A percentile compares a stretch with the other conserved stretches of the same genome.
Conservation (phyloP, 345 rosid genomes). For the Eucalyptus cloeziana region DNA sequence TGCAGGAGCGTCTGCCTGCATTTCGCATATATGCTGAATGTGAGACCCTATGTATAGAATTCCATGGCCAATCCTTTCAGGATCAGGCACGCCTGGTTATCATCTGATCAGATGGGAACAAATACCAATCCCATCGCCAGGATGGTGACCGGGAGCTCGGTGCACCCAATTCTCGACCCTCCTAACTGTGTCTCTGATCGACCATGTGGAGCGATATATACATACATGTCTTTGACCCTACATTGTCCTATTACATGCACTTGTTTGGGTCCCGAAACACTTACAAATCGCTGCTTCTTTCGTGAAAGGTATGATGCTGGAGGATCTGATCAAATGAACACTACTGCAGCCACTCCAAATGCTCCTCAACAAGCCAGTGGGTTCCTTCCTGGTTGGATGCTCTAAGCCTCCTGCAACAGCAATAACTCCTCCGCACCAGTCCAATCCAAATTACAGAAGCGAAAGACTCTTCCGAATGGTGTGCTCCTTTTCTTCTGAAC, state of each 20-base stretch:
- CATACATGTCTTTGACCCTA: not conserved
- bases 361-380: constrained; percentile 67
- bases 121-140: not conserved
- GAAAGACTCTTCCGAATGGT: not conserved
- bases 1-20: not conserved
- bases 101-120: not conserved
- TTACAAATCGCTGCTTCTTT: not conserved
- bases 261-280: not conserved
- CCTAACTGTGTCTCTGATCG: not conserved
- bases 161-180: not conserved
- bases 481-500: not conserved
- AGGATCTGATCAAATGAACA: constrained; percentile 62
- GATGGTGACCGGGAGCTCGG: not conserved
- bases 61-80: not conserved
- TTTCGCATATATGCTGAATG: not conserved
- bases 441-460: not conserved
- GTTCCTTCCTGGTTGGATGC: constrained; percentile 99
- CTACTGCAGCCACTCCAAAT: constrained; percentile 1
- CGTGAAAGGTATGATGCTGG: constrained; percentile 39
- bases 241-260: not conserved
- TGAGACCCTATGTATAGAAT: not conserved
- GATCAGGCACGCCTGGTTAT: not conserved
- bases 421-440: not conserved
- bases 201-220: not conserved
- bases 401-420: constrained; percentile 10